Evolutionary conservation across 2,329 filamentous ascomycete genomes (phyloP), one percentile per base, ranked within the genome.

Genomic region (Fusarium graminum): DNA sequence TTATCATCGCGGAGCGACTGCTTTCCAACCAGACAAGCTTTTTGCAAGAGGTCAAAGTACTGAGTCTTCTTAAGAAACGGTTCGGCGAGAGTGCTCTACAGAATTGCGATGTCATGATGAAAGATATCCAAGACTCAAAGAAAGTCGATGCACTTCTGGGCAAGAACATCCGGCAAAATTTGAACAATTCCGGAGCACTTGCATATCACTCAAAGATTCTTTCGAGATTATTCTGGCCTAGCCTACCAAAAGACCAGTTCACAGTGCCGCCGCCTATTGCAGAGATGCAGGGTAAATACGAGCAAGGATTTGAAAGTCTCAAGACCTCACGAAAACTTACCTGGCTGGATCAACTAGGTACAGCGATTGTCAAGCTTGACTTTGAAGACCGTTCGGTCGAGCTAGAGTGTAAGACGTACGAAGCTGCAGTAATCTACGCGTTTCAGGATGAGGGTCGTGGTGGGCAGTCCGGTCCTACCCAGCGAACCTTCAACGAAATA

Each of bases 81-180:
- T 94, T 97, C 56, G 94, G 94, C 25, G 93, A 97, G 68, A 85
- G 86, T 28, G 89, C 92, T 16, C 81, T 99, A 43, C 95, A 98
- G 75, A 92, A 92, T 46, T 97, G 94, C 77, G 94, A 99, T 75
- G 95, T 99, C 72, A 99, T 99, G 95, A 86, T 99, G 57, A 92
- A 91, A 66, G 95, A 99, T 75, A 91, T 98, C 34, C 86, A 91
- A 67, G 94, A 97, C 73, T 97, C 93, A 2, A 85, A 85, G 62
- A 85, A 87, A 40, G 87, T 96, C 59, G 92, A 97, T 74, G 80
- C 83, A 9, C 81, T 85, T 13, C 88, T 97, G 44, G 82, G 88
- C 40, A 84, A 83, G 56, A 76, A 74, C 57, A 59, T 79, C 22
- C 65, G 51, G 4, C 54, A 45, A 34, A 38, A 56, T 14, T 54